Evolutionary conservation across 495 filamentous ascomycete species (phyloP), one percentile per base, ranked within the genome.

Genomic region (Venustampulla echinocandica): DNA sequence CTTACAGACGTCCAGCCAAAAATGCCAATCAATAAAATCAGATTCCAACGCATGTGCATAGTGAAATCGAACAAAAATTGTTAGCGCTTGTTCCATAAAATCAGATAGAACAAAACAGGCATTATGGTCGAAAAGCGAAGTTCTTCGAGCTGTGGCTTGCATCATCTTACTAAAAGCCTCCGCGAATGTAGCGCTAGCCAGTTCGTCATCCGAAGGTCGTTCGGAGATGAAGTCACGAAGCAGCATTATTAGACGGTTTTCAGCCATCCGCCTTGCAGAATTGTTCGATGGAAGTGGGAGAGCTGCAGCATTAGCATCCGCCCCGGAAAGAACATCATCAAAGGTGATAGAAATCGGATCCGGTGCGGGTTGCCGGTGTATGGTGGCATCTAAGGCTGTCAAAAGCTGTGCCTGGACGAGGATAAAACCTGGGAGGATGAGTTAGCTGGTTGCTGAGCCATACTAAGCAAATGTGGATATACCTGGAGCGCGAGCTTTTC

Each of bases 81-180:
- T 48, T 30, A 81, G 49, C 4, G 70, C 62, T 59, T 97, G 89
- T 60, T 97, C 88, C 22, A 95, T 69, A 47, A 97, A 89, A 58
- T 97, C 92, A 65, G 88, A 93, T 17, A 97, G 71, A 19, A 87
- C 80, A 56, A 92, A 95, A 61, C 92, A 96, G 13, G 88, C 86
- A 63, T 81, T 82, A 50, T 90, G 84, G 58, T 97, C 82, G 56
- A 82, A 97, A 14, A 86, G 64, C 0, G 88, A 92, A 1, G 81
- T 93, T 46, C 76, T 77, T 56, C 80, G 78, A 7, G 87, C 81
- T 10, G 80, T 74, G 9, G 80, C 77, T 54, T 83, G 86, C 57
- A 95, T 69, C 19, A 93, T 64, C 30, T 70, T 69, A 53, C 79
- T 74, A 60, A 96, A 92, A 1, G 81, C 76, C 52, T 90, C 78